These are phyloP conservation scores for Cephalotrichum gorgonifer DNA, from an alignment of 2,329 filamentous ascomycete genomes.

Conservation along the genomic window DNA sequence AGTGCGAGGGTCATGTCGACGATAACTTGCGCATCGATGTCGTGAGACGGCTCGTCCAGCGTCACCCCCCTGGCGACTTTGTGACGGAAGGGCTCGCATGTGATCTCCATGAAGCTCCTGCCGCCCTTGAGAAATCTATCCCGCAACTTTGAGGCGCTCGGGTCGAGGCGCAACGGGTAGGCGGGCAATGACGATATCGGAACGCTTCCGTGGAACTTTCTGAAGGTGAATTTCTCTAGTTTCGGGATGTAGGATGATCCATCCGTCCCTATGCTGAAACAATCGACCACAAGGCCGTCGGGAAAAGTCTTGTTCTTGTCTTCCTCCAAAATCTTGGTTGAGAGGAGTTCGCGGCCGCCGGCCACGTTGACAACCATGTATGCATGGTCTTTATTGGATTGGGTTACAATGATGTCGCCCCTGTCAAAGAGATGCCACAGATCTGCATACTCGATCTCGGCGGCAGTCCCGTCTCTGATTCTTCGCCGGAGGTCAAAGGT, in stretches of 20 bases:
- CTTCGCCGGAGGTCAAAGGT: slow-evolving; percentile 5
- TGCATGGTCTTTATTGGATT: not conserved
- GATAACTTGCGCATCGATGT: slow-evolving; percentile 5
- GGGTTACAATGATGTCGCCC: slow-evolving; percentile 3
- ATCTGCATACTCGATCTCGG: slow-evolving; percentile 8
- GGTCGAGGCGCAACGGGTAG: not conserved
- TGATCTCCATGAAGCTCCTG: slow-evolving; percentile 1
- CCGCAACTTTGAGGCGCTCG: not conserved
- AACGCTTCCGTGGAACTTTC: not conserved
- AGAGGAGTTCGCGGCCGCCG: not conserved
- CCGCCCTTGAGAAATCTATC: not conserved
- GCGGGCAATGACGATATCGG: not conserved
- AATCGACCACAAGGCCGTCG: not conserved
- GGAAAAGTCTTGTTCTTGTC: not conserved
- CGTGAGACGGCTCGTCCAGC: slow-evolving; percentile 1
- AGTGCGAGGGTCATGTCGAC: slow-evolving; percentile 6
- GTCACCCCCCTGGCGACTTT: not conserved
- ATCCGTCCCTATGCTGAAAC: not conserved
- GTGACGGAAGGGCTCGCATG: not conserved
- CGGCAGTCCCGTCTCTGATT: slow-evolving; percentile 5
- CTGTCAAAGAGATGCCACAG: slow-evolving; percentile 10
- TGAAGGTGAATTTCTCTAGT: not conserved
- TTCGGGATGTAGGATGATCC: not conserved
- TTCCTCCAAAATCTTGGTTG: too few species aligned
- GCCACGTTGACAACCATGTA: not conserved